A percentile compares a stretch with the other conserved stretches of the same genome.
Conservation (phyloP, 2,329 filamentous ascomycete genomes). For the Ophiostoma sp. region DNA sequence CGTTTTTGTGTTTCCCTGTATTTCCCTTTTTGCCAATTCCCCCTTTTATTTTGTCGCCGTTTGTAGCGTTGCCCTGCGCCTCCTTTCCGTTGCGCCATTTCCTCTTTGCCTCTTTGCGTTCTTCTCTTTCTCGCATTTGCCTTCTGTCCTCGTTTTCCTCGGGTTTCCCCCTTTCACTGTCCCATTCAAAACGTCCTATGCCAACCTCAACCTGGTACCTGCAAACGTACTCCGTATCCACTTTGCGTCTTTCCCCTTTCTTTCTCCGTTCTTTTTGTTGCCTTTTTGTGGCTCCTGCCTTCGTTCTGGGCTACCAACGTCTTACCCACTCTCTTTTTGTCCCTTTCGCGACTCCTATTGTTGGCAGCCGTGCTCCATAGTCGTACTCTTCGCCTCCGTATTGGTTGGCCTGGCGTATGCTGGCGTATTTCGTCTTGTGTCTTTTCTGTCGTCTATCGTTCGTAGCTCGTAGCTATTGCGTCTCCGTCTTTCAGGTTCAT, state of each 20-base stretch:
- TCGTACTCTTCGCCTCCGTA: background rate
- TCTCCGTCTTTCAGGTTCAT: background rate
- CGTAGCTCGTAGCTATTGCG: background rate
- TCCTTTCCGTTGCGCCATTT: background rate
- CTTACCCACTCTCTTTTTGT: background rate
- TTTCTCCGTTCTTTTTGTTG: background rate
- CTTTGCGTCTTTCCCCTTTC: background rate
- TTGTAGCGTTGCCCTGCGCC: slow-evolving; percentile 14
- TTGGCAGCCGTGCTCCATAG: background rate
- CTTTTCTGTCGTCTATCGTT: background rate
- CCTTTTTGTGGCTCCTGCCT: slow-evolving; percentile 6
- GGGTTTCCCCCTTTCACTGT: background rate
- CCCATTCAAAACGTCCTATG: background rate
- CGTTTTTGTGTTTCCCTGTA: background rate
- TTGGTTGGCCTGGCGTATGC: background rate
- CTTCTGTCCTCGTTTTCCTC: background rate
- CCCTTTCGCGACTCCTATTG: background rate
- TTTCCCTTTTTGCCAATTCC: background rate
- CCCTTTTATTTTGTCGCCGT: background rate
- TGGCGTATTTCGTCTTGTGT: background rate
- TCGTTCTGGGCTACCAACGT: background rate
- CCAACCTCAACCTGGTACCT: background rate
- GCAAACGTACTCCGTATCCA: slow-evolving; percentile 3
- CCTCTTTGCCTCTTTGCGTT: no score
- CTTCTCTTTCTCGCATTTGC: background rate